Evolutionary conservation across 208 protist genomes (phyloP).

Genomic region (Leishmania braziliensis): DNA sequence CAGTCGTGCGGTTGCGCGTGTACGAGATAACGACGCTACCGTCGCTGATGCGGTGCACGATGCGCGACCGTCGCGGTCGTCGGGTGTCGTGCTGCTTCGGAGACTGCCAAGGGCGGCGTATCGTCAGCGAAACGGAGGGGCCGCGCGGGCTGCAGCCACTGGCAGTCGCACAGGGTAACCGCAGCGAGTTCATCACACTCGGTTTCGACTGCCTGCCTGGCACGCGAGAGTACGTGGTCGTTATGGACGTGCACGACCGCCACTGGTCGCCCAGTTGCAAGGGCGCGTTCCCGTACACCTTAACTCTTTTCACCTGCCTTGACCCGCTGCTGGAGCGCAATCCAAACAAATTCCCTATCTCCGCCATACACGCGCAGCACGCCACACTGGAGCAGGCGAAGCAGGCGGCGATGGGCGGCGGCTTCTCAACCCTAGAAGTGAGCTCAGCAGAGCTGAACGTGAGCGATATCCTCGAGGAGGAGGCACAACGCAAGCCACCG

Average conservation of each 20-base stretch:
- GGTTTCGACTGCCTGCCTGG: slow-evolving; percentile 78
- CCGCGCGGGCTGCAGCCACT: slow-evolving; percentile 36
- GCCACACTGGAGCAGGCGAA: slow-evolving; percentile 16
- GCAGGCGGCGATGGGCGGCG: neutral
- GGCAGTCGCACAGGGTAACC: slow-evolving; percentile 38
- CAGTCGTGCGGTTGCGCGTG: slow-evolving; percentile 53
- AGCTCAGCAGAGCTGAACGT: slow-evolving; percentile 1
- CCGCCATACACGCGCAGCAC: slow-evolving; percentile 13
- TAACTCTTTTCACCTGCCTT: slow-evolving; percentile 72
- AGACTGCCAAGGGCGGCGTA: slow-evolving; percentile 63
- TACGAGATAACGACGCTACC: slow-evolving; percentile 66
- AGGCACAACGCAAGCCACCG: neutral
- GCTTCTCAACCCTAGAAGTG: neutral
- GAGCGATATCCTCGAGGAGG: slow-evolving; percentile 4
- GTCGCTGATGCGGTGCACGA: slow-evolving; percentile 53
- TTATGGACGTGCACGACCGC: slow-evolving; percentile 39
- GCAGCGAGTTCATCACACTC: slow-evolving; percentile 48
- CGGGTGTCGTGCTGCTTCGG: slow-evolving; percentile 51
- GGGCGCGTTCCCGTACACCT: slow-evolving; percentile 51
- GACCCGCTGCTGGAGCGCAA: slow-evolving; percentile 20
- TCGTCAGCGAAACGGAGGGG: slow-evolving; percentile 50
- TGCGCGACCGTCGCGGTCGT: slow-evolving; percentile 1
- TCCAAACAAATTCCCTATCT: neutral
- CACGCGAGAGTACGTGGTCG: slow-evolving; percentile 58
- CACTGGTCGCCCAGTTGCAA: neutral